phyloP scores from a whole-genome alignment of 139 green algal species.

The Ulvella scutata region DNA sequence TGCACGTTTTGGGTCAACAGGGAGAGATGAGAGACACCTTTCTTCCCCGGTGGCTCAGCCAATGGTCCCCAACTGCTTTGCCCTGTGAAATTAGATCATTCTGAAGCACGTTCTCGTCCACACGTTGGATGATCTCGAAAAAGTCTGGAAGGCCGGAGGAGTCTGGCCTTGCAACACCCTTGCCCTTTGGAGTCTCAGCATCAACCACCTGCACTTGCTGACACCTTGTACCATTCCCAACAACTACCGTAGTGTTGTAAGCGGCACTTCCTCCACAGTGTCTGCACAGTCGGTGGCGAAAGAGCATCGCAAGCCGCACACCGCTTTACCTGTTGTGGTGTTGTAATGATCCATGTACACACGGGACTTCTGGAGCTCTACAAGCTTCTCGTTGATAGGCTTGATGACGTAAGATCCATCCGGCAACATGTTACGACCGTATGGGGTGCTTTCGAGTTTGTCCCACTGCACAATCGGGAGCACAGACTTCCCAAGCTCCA shows the following conservation, averaged over 20 bases:
- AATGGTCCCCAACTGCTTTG: constrained; percentile 6
- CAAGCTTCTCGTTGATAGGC: neutral
- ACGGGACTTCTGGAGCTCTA: neutral
- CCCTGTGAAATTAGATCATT: neutral
- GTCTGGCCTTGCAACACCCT: neutral
- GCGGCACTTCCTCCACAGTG: too few species aligned
- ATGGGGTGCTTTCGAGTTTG: neutral
- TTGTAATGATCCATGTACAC: constrained; percentile 29
- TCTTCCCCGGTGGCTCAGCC: constrained; percentile 12
- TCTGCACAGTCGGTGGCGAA: too few species aligned
- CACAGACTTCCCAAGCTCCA: neutral
- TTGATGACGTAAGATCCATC: neutral
- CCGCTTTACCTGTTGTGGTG: constrained; percentile 7
- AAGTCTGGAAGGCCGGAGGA: neutral
- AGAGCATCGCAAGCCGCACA: neutral
- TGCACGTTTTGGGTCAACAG: too few species aligned
- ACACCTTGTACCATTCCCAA: too few species aligned
- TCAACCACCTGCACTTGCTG: neutral
- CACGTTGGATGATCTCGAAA: neutral
- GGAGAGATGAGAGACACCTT: neutral
- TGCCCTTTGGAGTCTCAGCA: neutral
- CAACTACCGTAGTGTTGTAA: too few species aligned
- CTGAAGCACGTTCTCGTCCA: neutral
- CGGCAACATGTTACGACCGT: neutral
- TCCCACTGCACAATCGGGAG: neutral